Evolutionary conservation across 371 early-diverging fungal species (phyloP), one percentile per base, ranked within the genome.

Genomic region (Syncephalastrum sp.): DNA sequence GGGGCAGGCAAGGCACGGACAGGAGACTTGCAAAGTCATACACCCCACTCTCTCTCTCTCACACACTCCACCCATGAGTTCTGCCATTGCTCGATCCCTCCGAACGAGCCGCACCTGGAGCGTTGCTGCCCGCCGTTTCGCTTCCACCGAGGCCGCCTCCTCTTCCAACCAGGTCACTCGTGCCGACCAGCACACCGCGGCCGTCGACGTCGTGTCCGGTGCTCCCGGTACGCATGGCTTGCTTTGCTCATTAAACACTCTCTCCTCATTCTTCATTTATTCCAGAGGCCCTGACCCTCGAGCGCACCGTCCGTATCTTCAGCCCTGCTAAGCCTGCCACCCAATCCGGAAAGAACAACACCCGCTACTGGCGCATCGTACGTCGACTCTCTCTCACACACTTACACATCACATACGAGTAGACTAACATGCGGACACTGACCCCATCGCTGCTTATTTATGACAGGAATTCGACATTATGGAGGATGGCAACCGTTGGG

Each of bases 271-370:
- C 53, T 16, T 27, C 53, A n/a, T 17, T 41, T 13, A 41, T 41
- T 49, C 8, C 62, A 82, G 82, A 84, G 74, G 75, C 66, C 58
- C 61, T 72, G 49, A 68, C 64, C 41, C 54, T 77, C 29, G 79
- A 81, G 53, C 90, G 95, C 50, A 74, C 82, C n/a, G 96, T 93
- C 59, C 86, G 91, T 44, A 96, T 98, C 61, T 96, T 77, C 75
- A 74, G 79, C 51, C 94, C 94, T 38, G 64, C 93, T 41, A 91
- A 88, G 72, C 86, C 89, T 27, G 90, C 95, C 12, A 91, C 91
- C 66, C 95, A 96, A 72, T 86, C 86, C 17, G 97, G 96, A 53
- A 81, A 81, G 47, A 79, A 86, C 57, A 82, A 87, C 61, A 86
- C 91, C 24, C 80, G 87, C 59, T 70, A 83, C 64, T 98, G 97